Percentiles rank a stretch among this genome's conserved stretches.
Evolutionary conservation across 768 basidiomycete species (phyloP).

Genomic region (Boletus bicolor): DNA sequence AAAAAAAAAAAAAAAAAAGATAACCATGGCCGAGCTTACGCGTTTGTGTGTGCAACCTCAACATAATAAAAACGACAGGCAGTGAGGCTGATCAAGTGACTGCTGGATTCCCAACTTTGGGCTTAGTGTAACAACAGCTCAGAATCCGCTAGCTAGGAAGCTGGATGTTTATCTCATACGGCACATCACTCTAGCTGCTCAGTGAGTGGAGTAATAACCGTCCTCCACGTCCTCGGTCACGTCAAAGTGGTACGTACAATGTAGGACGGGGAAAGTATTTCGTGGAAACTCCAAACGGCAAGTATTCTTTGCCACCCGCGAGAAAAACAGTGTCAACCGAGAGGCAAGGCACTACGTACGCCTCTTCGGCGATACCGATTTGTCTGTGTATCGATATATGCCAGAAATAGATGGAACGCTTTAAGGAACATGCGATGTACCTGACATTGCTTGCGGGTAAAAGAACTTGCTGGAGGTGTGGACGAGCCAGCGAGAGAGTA

Average conservation of each 20-base stretch:
- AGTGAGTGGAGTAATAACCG: background rate
- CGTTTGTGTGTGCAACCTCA: background rate
- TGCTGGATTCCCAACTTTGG: background rate
- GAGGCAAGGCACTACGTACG: background rate
- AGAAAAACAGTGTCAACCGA: background rate
- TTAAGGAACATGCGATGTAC: background rate
- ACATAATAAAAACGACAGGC: background rate
- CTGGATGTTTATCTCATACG: too few species aligned
- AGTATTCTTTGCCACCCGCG: background rate
- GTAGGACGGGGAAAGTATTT: background rate
- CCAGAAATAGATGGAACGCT: background rate
- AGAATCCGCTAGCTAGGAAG: background rate
- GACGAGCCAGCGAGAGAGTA: background rate
- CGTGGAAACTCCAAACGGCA: background rate
- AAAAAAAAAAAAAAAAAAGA: background rate
- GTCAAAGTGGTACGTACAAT: background rate
- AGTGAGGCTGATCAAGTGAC: background rate
- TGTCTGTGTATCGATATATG: background rate
- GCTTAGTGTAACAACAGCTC: background rate
- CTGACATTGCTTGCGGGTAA: background rate
- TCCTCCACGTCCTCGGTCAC: background rate
- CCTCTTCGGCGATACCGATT: background rate
- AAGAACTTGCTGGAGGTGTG: background rate
- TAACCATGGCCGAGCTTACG: background rate
- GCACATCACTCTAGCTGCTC: background rate